phyloP scores from a whole-genome alignment of 805 yeast genomes.

The Candida taoyuanica region DNA sequence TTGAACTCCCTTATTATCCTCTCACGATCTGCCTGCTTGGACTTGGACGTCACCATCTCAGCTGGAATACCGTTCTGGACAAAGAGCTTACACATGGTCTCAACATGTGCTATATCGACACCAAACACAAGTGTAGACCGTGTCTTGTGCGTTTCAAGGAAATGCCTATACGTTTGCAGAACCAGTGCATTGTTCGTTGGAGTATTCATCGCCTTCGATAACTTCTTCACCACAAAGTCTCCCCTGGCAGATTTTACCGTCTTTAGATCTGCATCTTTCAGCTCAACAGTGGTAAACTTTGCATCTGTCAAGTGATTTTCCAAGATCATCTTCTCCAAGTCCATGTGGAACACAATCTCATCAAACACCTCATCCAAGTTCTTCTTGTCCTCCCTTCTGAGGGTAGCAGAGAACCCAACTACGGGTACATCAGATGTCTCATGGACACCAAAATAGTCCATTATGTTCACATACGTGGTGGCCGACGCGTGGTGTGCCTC shows the following conservation, averaged over 20 bases:
- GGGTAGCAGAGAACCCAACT: conserved; percentile 86
- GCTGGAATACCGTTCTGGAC: conserved; percentile 60
- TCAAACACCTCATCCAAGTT: conserved; percentile 60
- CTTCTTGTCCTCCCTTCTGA: conserved; percentile 69
- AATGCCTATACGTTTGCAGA: conserved; percentile 46
- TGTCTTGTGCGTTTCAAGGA: conserved; percentile 35
- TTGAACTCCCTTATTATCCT: conserved; percentile 53
- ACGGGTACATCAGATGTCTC: conserved; percentile 45
- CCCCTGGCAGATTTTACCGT: conserved; percentile 29
- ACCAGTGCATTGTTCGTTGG: conserved; percentile 51
- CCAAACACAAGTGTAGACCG: conserved; percentile 74
- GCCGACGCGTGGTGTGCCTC: conserved; percentile 94
- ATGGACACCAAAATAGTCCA: conserved; percentile 45
- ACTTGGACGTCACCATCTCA: conserved; percentile 64
- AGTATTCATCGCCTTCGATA: conserved; percentile 54
- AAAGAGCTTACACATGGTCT: conserved; percentile 47
- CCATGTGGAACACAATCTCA: conserved; percentile 66
- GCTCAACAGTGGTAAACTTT: conserved; percentile 51
- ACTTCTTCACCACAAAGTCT: conserved; percentile 50
- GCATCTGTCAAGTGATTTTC: conserved; percentile 70
- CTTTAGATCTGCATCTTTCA: conserved; percentile 40
- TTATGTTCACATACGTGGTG: conserved; percentile 51
- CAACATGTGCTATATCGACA: conserved; percentile 66
- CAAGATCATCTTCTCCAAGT: conserved; percentile 58
- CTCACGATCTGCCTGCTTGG: conserved; percentile 48